Evolutionary conservation across 352 stramenopile species (phyloP), one percentile per base, ranked within the genome.

Genomic region (Phytophthora cajani): DNA sequence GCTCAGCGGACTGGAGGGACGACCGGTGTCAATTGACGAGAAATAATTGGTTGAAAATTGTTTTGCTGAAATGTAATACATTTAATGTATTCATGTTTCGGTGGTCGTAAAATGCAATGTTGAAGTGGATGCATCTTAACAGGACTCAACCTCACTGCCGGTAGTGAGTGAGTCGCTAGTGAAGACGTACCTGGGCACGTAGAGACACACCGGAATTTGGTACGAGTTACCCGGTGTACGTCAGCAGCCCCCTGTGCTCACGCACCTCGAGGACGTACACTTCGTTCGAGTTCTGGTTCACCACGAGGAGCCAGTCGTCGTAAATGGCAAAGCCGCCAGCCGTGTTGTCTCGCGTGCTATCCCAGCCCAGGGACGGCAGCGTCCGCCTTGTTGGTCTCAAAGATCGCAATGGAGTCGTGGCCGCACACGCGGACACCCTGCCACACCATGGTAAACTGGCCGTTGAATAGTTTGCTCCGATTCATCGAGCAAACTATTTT

Each of bases 371-470:
- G 0, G 55, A 5, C 9, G 62, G 74, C 40, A 88, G 59, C 47
- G 69, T 71, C n/a, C 67, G 44, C 32, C 23, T 68, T 38, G 23
- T 71, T 61, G 44, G 87, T 68, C 23, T 42, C 46, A 53, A 79
- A 87, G 11, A 83, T 81, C 5, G 79, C 75, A 27, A 89, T 82
- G 54, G 73, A 82, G 74, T 87, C 62, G 71, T 87, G 81, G 19
- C 71, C 75, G 25, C 27, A 30, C 27, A 30, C 27, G 27, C 27
- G 27, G 5, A 30, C 3, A 30, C 5, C 27, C 27, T 30, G 27
- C 27, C 27, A 0, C 27, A 6, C 23, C 23, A 27, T 2, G 23
- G 23, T 27, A 2, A 27, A 2, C 23, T 27, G 23, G 23, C 23
- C 23, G 23, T 27, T 27, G 23, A 27, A 27, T 27, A 27, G 23